Base-by-base conservation (phyloP, 2,329 filamentous ascomycete genomes). In the Ophiostoma novo-ulmi region DNA sequence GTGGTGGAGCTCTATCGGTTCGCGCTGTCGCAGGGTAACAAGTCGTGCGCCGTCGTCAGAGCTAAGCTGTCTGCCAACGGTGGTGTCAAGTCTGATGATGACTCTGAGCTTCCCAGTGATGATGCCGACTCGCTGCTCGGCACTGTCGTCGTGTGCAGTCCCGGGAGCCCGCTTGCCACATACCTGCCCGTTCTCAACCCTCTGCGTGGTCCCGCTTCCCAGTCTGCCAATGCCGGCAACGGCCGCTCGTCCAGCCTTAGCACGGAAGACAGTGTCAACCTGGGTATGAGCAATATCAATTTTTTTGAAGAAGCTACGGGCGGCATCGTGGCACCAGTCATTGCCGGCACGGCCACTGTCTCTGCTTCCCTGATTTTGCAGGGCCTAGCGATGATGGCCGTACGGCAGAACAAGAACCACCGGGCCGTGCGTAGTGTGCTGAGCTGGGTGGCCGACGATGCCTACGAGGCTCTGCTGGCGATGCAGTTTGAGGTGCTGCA, bases 401-500 rank as follows among this genome's bases (percentile, higher is more conserved):
- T 95, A 76, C 87, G 91, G 71, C 92, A 95, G 80, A 91, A 93
- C 78, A 94, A 94, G 79, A 87, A 87, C 75, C 87, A 94, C 77
- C 91, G 91, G 73, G 89, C 90, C 69, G 85, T 86, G 74, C 88
- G 88, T 72, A 91, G 90, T 69, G 82, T 96, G 66, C 80, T 97
- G 71, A 92, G 93, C 78, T 94, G 91, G 87, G 92, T 95, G 81
- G 78, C 81, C 72, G 91, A 93, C 76, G 90, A 91, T 69, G 87
- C 88, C 67, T 87, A 88, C 73, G 92, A 95, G 78, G 88, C 89
- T 48, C 81, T 96, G 71, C 84, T 89, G 70, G 88, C 87, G 0
- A 92, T 96, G 90, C 92, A 92, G 0, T 96, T 96, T 77, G 88
- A 88, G 73, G 86, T 91, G 64, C 81, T 93, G 73, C 90, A 94